These are phyloP conservation scores for Orychophragmus violaceus DNA, from an alignment of 345 rosid species.

Conservation along the genomic window DNA sequence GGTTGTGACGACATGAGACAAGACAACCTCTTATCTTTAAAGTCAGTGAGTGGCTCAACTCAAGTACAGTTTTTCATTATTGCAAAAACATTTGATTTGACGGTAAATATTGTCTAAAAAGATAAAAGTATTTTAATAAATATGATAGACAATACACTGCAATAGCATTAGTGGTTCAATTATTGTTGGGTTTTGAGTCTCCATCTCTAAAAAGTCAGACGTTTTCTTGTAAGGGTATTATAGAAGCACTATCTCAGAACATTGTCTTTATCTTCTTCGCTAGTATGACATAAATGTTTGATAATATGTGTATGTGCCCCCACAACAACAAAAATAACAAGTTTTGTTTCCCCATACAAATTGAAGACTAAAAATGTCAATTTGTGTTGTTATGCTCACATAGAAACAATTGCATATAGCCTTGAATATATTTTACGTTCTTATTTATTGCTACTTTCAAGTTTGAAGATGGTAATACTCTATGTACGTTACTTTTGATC, in stretches of 20 bases:
- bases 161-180: neutral
- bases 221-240: neutral
- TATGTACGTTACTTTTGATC: neutral
- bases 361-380: too few species aligned
- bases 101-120: constrained; percentile 8
- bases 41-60: constrained; percentile 27
- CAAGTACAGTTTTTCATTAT: constrained; percentile 26
- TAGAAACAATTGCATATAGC: neutral
- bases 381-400: neutral
- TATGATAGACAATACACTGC: constrained; percentile 2
- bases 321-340: neutral
- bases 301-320: neutral
- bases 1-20: constrained; percentile 29
- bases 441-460: neutral
- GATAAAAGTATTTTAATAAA: neutral
- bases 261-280: constrained; percentile 7
- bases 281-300: neutral
- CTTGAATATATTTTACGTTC: neutral
- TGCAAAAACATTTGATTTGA: constrained; percentile 18
- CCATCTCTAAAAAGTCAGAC: constrained; percentile 17
- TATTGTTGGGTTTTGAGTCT: constrained; percentile 3
- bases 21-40: constrained; percentile 28
- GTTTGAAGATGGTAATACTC: neutral
- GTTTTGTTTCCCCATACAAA: neutral
- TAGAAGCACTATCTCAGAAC: neutral